Evolutionary conservation across 345 rosid species (phyloP).

Genomic region (Angophora floribunda): DNA sequence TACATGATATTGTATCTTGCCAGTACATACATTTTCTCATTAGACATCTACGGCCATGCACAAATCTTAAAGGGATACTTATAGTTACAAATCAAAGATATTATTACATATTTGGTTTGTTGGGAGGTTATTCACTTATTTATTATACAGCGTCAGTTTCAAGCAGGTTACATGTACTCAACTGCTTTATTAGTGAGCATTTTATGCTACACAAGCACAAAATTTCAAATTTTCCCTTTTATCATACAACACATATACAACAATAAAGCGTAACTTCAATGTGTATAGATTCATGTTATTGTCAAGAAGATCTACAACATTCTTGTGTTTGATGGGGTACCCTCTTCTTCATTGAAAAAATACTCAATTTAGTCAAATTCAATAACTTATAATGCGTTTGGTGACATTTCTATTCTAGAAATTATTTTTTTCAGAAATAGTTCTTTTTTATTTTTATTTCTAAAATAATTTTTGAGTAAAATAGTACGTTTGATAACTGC

Average conservation of each 20-base stretch:
- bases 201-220: not conserved
- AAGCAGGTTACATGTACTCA: not conserved
- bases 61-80: not conserved
- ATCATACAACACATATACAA: not conserved
- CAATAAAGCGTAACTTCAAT: not conserved
- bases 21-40: not conserved
- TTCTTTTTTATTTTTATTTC: no score
- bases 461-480: no score
- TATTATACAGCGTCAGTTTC: no score
- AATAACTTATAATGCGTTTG: not conserved
- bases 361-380: not conserved
- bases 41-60: not conserved
- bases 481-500: no score
- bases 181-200: not conserved
- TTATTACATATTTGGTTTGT: no score
- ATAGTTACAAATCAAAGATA: not conserved
- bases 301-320: not conserved
- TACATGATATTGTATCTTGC: not conserved
- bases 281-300: not conserved
- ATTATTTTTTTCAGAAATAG: no score
- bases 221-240: not conserved
- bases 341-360: not conserved
- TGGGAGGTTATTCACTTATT: not conserved
- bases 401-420: no score
- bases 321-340: not conserved